Percentiles rank a stretch among this genome's conserved stretches.
phyloP scores from a whole-genome alignment of 2,329 filamentous ascomycete genomes.

The Calonectria fujianensis region DNA sequence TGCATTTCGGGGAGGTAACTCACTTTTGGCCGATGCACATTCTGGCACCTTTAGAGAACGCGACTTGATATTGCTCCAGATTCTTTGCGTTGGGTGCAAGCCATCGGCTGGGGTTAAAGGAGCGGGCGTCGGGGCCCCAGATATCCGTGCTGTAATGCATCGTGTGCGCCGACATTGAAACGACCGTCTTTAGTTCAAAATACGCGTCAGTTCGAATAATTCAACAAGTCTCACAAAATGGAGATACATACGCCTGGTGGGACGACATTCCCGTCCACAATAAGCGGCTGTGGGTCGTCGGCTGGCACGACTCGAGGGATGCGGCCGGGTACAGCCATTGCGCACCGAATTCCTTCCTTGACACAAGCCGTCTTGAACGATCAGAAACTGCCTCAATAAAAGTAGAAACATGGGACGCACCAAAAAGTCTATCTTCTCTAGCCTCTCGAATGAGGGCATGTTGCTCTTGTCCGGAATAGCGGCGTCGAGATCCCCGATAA shows the following conservation, averaged over 20 bases:
- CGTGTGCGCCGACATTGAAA: constrained; percentile 7
- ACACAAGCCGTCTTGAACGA: background rate
- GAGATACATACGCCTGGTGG: background rate
- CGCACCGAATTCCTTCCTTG: background rate
- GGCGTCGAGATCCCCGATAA: background rate
- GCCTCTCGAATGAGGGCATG: background rate
- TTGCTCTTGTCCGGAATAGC: constrained; percentile 9
- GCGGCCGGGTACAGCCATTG: background rate
- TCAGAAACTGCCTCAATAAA: background rate
- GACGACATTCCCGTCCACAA: constrained; percentile 1
- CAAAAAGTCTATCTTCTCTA: constrained; percentile 9
- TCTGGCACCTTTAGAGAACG: background rate
- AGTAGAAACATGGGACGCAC: background rate
- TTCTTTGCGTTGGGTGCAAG: background rate
- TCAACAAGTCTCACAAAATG: background rate
- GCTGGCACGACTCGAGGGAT: constrained; percentile 6
- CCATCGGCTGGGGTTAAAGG: background rate
- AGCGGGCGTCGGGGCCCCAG: constrained; percentile 1
- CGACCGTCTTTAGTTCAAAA: background rate
- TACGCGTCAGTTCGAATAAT: background rate
- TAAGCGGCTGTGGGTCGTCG: background rate
- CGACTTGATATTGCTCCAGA: constrained; percentile 5
- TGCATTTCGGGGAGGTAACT: background rate
- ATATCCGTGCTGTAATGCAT: constrained; percentile 10
- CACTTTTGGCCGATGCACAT: constrained; percentile 20